phyloP scores from a whole-genome alignment of 148 eudicot genomes.

The Selenicereus undatus region DNA sequence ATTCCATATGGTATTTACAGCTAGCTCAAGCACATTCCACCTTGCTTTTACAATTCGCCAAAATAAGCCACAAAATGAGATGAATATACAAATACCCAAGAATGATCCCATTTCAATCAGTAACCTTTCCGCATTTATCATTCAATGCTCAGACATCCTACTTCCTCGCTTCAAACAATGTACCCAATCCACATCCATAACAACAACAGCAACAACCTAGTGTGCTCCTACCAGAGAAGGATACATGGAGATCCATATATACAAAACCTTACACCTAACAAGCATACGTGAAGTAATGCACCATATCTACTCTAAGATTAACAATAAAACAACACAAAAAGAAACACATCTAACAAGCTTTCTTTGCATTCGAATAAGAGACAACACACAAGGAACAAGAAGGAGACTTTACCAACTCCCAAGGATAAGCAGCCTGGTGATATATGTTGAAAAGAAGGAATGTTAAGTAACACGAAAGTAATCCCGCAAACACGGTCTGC shows the following conservation, averaged over 20 bases:
- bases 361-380: neutral
- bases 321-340: neutral
- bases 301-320: neutral
- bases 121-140: neutral
- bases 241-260: neutral
- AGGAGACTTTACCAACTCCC: slow-evolving; percentile 74
- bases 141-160: neutral
- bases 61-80: neutral
- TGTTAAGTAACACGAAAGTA: slow-evolving; percentile 43
- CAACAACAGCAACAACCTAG: no score
- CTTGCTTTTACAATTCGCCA: neutral
- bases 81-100: neutral
- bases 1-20: neutral
- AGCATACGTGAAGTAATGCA: neutral
- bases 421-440: slow-evolving; percentile 67
- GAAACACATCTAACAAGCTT: neutral
- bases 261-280: neutral
- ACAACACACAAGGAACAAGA: neutral
- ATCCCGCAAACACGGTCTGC: slow-evolving; percentile 61
- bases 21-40: neutral
- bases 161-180: neutral
- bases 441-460: slow-evolving; percentile 75
- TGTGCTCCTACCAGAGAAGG: neutral
- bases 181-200: neutral
- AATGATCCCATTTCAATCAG: neutral